Percentiles rank a stretch among this genome's conserved stretches.
Conservation (phyloP, 2,329 filamentous ascomycete species). For the Aspergillus sclerotialis region DNA sequence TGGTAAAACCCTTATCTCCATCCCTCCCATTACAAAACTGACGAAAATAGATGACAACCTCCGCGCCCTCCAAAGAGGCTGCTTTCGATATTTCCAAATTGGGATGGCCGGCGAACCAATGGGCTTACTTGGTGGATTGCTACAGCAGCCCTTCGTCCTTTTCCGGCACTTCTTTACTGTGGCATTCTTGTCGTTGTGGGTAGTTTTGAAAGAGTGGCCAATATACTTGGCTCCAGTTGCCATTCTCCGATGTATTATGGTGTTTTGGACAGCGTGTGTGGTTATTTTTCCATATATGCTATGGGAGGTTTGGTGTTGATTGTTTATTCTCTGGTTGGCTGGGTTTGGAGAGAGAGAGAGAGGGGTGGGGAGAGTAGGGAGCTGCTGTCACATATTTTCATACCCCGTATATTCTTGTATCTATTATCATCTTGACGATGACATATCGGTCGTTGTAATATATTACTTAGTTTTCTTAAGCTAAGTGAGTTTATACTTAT, state of each 20-base stretch:
- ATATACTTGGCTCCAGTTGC: constrained; percentile 56
- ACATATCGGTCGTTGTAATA: too few species aligned
- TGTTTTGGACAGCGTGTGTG: constrained; percentile 72
- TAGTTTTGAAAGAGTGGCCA: constrained; percentile 47
- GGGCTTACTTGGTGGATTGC: constrained; percentile 73
- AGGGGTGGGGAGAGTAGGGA: too few species aligned
- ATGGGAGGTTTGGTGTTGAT: constrained; percentile 51
- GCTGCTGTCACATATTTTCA: too few species aligned
- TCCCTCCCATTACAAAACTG: constrained; percentile 2
- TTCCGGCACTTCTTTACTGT: constrained; percentile 94
- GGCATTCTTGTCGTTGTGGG: constrained; percentile 79
- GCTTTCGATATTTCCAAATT: constrained; percentile 83
- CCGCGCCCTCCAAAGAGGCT: constrained; percentile 74
- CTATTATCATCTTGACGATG: too few species aligned
- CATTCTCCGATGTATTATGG: constrained; percentile 57
- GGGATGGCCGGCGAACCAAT: constrained; percentile 71
- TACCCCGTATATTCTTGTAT: too few species aligned
- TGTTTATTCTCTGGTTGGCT: not conserved
- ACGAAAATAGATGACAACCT: constrained; percentile 59
- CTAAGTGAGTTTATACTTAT: too few species aligned
- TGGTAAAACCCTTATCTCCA: constrained; percentile 25
- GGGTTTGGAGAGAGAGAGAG: not conserved
- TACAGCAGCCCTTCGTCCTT: constrained; percentile 68
- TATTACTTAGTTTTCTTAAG: too few species aligned
- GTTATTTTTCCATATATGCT: constrained; percentile 80